phyloP scores from a whole-genome alignment of 148 eudicot genomes.

The Silene latifolia region DNA sequence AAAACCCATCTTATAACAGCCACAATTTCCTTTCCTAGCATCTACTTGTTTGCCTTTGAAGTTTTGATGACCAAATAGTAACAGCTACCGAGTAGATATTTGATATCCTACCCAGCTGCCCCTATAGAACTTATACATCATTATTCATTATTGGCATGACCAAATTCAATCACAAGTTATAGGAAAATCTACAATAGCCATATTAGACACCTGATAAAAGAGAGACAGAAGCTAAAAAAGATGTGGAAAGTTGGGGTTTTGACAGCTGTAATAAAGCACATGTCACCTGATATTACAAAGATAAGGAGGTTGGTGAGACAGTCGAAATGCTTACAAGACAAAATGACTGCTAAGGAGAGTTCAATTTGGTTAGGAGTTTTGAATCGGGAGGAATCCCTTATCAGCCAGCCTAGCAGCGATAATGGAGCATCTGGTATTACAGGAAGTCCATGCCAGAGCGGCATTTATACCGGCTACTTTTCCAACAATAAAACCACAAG shows the following conservation, averaged over 20 bases:
- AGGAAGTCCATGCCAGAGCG: too few species aligned
- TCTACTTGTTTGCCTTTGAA: too few species aligned
- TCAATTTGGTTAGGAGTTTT: constrained; percentile 91
- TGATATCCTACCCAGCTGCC: too few species aligned
- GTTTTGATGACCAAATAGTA: neutral
- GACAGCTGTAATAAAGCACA: constrained; percentile 88
- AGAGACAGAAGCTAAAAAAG: constrained; percentile 83
- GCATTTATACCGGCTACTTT: too few species aligned
- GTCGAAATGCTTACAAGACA: constrained; percentile 92
- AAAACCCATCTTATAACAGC: neutral
- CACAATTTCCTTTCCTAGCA: neutral
- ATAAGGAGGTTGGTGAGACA: constrained; percentile 71
- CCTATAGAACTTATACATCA: too few species aligned
- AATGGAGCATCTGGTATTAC: constrained; percentile 63
- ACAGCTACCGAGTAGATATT: too few species aligned
- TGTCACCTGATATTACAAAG: constrained; percentile 90
- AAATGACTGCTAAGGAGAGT: constrained; percentile 98
- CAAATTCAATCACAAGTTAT: too few species aligned
- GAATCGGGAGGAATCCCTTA: constrained; percentile 58
- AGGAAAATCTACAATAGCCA: neutral
- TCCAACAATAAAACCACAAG: too few species aligned
- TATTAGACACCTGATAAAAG: too few species aligned
- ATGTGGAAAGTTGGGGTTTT: constrained; percentile 98
- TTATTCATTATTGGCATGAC: too few species aligned
- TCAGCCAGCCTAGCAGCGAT: constrained; percentile 66